Conservation (phyloP, 2,329 filamentous ascomycete genomes). For the Calonectria leucothoes region DNA sequence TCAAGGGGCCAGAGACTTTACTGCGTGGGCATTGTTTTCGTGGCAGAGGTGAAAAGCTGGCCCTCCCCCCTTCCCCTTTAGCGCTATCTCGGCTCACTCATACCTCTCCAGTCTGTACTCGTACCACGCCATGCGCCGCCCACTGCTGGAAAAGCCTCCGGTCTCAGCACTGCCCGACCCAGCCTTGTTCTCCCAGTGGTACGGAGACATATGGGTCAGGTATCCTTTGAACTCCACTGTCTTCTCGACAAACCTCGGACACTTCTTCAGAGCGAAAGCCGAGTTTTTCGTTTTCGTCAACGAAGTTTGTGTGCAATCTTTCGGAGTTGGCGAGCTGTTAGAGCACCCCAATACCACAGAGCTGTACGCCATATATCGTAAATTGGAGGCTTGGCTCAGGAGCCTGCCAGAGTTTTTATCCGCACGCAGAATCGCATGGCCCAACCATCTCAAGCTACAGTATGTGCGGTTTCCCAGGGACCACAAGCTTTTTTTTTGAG, state of each 20-base stretch:
- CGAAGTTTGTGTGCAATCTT: background rate
- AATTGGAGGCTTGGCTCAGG: background rate
- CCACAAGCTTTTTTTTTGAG: too few relatives aligned
- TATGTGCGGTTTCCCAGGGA: too few relatives aligned
- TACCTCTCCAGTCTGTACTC: background rate
- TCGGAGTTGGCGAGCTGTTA: background rate
- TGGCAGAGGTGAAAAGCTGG: slow-evolving; percentile 1
- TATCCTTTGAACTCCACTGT: background rate
- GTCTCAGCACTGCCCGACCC: background rate
- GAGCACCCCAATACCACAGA: background rate
- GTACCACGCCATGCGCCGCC: background rate
- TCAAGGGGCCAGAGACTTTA: background rate
- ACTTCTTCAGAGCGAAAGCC: background rate
- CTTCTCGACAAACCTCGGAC: background rate
- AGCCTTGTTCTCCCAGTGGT: background rate
- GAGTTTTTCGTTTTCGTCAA: background rate
- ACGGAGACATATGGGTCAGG: background rate
- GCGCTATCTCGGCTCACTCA: background rate
- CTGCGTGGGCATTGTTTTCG: background rate
- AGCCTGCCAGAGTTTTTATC: background rate
- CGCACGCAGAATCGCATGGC: background rate
- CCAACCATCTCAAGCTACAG: background rate
- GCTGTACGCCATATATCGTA: background rate
- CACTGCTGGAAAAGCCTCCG: background rate
- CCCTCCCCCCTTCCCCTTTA: too few relatives aligned